phyloP scores from a whole-genome alignment of 2,329 filamentous ascomycete species.

The Aspergillus sp. region DNA sequence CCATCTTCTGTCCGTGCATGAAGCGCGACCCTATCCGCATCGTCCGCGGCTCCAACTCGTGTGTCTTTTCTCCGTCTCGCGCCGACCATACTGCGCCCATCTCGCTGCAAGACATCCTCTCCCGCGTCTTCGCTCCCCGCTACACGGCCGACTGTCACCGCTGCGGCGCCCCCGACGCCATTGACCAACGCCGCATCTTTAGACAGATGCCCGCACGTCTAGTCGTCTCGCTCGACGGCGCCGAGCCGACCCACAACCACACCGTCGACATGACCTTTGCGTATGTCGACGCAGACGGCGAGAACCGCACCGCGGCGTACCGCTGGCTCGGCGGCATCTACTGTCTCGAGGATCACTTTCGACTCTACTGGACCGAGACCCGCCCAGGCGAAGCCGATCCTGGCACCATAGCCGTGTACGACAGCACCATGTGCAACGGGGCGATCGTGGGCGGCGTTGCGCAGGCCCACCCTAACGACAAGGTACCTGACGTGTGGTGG shows the following conservation, averaged over 20 bases:
- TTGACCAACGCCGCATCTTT: conserved; percentile 13
- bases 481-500: conserved; percentile 27
- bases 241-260: conserved; percentile 17
- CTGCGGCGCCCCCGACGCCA: conserved; percentile 8
- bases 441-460: conserved; percentile 25
- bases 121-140: conserved; percentile 14
- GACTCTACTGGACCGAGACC: conserved; percentile 32
- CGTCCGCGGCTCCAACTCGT: not conserved
- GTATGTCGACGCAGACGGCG: conserved; percentile 19
- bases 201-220: conserved; percentile 29
- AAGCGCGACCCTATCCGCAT: not conserved
- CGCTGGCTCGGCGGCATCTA: conserved; percentile 41
- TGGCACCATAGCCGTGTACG: conserved; percentile 28
- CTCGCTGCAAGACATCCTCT: conserved; percentile 17
- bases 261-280: conserved; percentile 24
- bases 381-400: conserved; percentile 23
- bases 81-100: not conserved
- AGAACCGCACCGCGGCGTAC: conserved; percentile 23
- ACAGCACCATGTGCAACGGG: conserved; percentile 24
- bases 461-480: conserved; percentile 11
- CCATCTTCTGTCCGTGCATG: conserved; percentile 3
- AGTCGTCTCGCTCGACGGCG: conserved; percentile 19
- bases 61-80: not conserved
- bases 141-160: conserved; percentile 1
- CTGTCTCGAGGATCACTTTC: conserved; percentile 15